Conservation (phyloP, 73 alveolate genomes). For the Paramecium sexaurelia region DNA sequence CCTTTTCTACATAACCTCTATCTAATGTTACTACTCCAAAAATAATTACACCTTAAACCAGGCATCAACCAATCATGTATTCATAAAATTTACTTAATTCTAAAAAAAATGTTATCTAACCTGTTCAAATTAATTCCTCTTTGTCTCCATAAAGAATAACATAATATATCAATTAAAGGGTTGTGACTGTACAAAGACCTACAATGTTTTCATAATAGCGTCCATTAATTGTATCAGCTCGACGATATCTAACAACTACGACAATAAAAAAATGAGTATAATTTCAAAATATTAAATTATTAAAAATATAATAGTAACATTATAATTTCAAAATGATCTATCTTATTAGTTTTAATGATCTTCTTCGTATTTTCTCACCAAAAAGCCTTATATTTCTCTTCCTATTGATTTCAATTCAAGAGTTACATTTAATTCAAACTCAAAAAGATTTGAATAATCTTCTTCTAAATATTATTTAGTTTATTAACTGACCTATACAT, state of each 20-base stretch:
- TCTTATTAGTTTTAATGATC: neutral
- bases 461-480: constrained; percentile 11
- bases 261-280: neutral
- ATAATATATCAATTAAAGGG: neutral
- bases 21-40: neutral
- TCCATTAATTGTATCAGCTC: neutral
- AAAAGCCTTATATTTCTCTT: neutral
- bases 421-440: constrained; percentile 16
- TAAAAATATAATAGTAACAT: neutral
- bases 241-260: neutral
- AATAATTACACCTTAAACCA: neutral
- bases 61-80: neutral
- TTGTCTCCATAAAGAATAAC: neutral
- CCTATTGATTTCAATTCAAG: neutral
- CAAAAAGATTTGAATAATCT: neutral
- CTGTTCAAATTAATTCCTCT: neutral
- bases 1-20: neutral
- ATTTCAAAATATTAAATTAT: neutral
- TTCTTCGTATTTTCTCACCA: neutral
- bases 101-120: neutral
- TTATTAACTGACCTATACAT: constrained; percentile 33
- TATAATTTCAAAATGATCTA: neutral
- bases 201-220: neutral
- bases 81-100: neutral
- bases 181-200: neutral